Evolutionary conservation across 2,329 filamentous ascomycete species (phyloP).

Genomic region (Allantophomopsis cytisporea): DNA sequence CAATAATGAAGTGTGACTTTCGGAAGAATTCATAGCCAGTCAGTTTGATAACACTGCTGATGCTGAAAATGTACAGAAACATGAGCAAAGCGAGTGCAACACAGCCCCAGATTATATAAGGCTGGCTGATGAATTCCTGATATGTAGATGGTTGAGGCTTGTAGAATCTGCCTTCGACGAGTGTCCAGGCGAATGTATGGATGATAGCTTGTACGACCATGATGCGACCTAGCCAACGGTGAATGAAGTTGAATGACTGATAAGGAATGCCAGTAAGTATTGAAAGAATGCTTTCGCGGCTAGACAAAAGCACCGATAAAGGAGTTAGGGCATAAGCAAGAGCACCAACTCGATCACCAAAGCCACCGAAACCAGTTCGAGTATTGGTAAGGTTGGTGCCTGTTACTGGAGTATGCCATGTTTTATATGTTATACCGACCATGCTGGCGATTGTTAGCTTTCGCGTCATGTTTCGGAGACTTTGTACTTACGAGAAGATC

Average conservation of each 20-base stretch:
- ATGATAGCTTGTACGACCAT: constrained; percentile 54
- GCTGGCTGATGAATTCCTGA: constrained; percentile 41
- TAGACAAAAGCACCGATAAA: constrained; percentile 52
- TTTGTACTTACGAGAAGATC: constrained; percentile 40
- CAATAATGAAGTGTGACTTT: constrained; percentile 60
- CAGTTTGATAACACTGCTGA: constrained; percentile 40
- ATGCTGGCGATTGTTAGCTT: constrained; percentile 21
- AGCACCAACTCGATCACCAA: constrained; percentile 54
- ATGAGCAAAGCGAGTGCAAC: constrained; percentile 53
- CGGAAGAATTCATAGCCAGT: constrained; percentile 71
- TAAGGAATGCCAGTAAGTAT: constrained; percentile 61
- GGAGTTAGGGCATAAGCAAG: constrained; percentile 65
- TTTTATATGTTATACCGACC: constrained; percentile 52
- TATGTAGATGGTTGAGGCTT: constrained; percentile 54
- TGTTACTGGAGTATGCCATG: constrained; percentile 57
- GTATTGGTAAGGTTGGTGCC: constrained; percentile 43
- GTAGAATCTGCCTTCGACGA: constrained; percentile 54
- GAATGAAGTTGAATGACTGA: constrained; percentile 65
- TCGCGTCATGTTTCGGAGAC: constrained; percentile 1
- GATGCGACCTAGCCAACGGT: constrained; percentile 63
- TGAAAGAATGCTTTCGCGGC: constrained; percentile 56
- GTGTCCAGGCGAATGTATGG: constrained; percentile 58
- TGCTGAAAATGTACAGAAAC: constrained; percentile 45
- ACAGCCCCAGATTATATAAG: constrained; percentile 62
- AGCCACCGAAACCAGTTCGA: constrained; percentile 51